Evolutionary conservation across 805 yeast species (phyloP), one percentile per base, ranked within the genome.

Genomic region (Monosporozyma aerobia): DNA sequence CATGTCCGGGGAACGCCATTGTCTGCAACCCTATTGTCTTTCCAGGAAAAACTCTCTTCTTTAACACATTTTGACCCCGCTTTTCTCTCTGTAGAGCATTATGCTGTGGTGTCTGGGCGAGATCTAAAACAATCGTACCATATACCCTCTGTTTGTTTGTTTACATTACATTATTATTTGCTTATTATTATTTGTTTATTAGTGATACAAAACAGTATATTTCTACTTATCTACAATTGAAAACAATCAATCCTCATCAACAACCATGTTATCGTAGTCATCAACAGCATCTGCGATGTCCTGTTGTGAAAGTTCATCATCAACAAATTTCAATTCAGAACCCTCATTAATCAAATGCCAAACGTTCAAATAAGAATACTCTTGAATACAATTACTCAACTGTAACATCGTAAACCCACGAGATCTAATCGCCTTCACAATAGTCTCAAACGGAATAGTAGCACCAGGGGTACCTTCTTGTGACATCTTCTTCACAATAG

Each of bases 331-430:
- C 61, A 85, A 72, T 44, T 76, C 76, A 58, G 79, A 83, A 51
- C 85, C 88, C 52, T 85, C 84, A 52, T 85, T 89, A 30, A 83
- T 76, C 46, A 78, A 73, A 63, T 85, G 85, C 90, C 95, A 87
- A 33, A 90, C 79, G 45, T 82, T 82, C 54, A 87, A 74, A 33
- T 76, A 76, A 37, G 80, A 77, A 68, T 92, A 92, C 65, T 87
- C 90, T 45, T 75, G 74, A 46, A 92, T 74, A 75, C 95, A 87
- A 53, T 80, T 84, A 51, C 77, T 79, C 58, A 92, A 78, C 65
- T 89, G 89, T 56, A 82, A 79, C 61, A 83, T 83, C 0, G 96
- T 89, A 70, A 79, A 92, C 4, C 97, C 97, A 70, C 85, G 84
- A 37, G 87, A 85, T 43, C 88, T 72, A 33, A 85, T 81, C 3